A percentile compares a stretch with the other conserved stretches of the same genome.
These are phyloP conservation scores for Coemansia biformis DNA, from an alignment of 192 early-diverging fungal species.

Conservation along the genomic window DNA sequence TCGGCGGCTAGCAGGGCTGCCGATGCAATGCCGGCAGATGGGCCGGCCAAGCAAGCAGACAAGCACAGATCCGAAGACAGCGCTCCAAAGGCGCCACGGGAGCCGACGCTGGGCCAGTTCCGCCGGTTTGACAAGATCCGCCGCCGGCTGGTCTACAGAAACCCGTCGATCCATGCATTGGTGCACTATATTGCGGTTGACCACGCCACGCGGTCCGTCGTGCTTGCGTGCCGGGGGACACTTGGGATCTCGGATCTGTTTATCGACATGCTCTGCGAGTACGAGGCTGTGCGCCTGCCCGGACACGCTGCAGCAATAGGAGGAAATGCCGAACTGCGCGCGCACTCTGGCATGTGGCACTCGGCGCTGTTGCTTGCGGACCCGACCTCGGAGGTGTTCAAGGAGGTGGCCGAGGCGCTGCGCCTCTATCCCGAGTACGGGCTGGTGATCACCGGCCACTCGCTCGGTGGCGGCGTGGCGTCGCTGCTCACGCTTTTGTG, in stretches of 20 bases:
- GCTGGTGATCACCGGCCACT: conserved; percentile 82
- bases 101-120: conserved; percentile 30
- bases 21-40: no score
- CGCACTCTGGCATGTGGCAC: conserved; percentile 84
- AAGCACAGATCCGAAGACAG: conserved; percentile 2
- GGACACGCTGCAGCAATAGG: conserved; percentile 8
- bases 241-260: conserved; percentile 81
- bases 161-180: conserved; percentile 63
- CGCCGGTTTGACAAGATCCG: conserved; percentile 40
- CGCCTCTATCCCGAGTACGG: conserved; percentile 70
- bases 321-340: conserved; percentile 41
- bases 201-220: conserved; percentile 66
- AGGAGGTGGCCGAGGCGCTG: conserved; percentile 66
- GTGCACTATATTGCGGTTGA: conserved; percentile 82
- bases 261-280: conserved; percentile 79
- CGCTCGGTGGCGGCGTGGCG: conserved; percentile 82
- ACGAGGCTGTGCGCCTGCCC: conserved; percentile 41
- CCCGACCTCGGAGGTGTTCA: conserved; percentile 62
- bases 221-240: conserved; percentile 84
- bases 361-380: conserved; percentile 67
- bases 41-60: not conserved
- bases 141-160: conserved; percentile 40
- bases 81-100: not conserved
- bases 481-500: conserved; percentile 72
- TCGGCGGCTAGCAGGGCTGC: not conserved